A percentile compares a stretch with the other conserved stretches of the same genome.
Evolutionary conservation across 495 filamentous ascomycete species (phyloP).

Genomic region (Daldinia concentrica): DNA sequence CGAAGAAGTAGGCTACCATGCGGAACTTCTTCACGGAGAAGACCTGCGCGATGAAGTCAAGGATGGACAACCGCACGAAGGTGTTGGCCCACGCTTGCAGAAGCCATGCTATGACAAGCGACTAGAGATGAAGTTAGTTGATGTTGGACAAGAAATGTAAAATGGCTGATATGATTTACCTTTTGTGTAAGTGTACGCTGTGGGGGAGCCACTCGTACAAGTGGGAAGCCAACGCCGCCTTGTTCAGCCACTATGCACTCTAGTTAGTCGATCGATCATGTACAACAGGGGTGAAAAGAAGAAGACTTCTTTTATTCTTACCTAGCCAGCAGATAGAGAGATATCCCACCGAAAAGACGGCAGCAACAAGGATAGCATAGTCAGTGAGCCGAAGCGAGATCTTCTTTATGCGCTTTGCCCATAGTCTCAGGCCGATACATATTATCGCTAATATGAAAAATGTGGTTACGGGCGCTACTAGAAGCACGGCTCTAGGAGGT

Average conservation of each 20-base stretch:
- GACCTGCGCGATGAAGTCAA: neutral
- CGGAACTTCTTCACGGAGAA: neutral
- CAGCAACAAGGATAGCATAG: neutral
- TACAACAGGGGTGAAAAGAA: neutral
- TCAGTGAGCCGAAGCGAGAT: neutral
- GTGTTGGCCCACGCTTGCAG: neutral
- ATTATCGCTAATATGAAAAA: neutral
- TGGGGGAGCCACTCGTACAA: neutral
- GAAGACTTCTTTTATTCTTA: neutral
- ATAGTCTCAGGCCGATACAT: conserved; percentile 4
- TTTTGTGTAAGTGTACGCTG: conserved; percentile 1
- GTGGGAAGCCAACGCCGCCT: neutral
- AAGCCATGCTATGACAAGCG: neutral
- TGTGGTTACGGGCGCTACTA: neutral
- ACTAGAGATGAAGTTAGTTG: neutral
- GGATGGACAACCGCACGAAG: neutral
- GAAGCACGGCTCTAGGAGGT: neutral
- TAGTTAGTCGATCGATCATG: neutral
- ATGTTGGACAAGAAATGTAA: neutral
- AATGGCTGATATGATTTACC: neutral
- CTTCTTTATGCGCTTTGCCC: conserved; percentile 7
- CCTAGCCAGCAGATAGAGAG: neutral
- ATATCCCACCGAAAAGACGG: neutral
- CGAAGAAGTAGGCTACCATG: neutral
- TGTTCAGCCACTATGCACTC: neutral